Conservation (phyloP, 1,284 basidiomycete genomes). For the Sutorius eximius region DNA sequence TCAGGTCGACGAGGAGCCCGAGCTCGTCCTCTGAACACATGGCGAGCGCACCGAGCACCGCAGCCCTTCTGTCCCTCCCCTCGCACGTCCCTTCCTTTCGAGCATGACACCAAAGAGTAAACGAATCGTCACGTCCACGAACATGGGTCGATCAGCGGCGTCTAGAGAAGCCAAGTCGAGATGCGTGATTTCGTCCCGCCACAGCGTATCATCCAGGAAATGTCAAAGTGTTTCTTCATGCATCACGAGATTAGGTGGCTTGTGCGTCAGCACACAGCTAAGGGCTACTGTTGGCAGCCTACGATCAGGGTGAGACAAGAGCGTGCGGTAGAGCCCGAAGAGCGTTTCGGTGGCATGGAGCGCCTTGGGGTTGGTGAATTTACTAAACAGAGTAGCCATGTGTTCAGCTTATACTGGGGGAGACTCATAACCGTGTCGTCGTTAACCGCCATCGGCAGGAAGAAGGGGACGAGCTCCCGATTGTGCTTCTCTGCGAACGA, state of each 20-base stretch:
- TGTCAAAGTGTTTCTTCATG: slow-evolving; percentile 70
- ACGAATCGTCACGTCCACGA: slow-evolving; percentile 77
- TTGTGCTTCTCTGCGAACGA: slow-evolving; percentile 83
- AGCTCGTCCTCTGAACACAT: slow-evolving; percentile 78
- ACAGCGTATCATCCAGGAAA: slow-evolving; percentile 84
- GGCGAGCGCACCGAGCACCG: slow-evolving; percentile 74
- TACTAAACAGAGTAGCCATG: slow-evolving; percentile 89
- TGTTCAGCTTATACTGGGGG: slow-evolving; percentile 57
- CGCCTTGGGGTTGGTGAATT: slow-evolving; percentile 90
- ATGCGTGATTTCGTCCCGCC: slow-evolving; percentile 84
- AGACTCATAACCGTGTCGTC: slow-evolving; percentile 41
- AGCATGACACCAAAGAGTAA: slow-evolving; percentile 90
- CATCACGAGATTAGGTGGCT: slow-evolving; percentile 63
- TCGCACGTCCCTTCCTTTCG: slow-evolving; percentile 72
- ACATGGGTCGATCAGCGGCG: slow-evolving; percentile 59
- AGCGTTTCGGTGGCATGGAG: slow-evolving; percentile 72
- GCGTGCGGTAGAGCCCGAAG: slow-evolving; percentile 64
- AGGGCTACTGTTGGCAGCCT: slow-evolving; percentile 78
- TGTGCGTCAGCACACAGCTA: slow-evolving; percentile 84
- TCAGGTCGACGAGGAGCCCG: slow-evolving; percentile 79
- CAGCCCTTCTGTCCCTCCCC: slow-evolving; percentile 73
- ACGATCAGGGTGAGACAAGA: slow-evolving; percentile 88
- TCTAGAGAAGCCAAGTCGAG: slow-evolving; percentile 72
- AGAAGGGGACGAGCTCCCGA: slow-evolving; percentile 76
- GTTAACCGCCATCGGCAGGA: slow-evolving; percentile 55